Base-by-base conservation (phyloP, 208 protist species). In the Leishmania tarentolae region DNA sequence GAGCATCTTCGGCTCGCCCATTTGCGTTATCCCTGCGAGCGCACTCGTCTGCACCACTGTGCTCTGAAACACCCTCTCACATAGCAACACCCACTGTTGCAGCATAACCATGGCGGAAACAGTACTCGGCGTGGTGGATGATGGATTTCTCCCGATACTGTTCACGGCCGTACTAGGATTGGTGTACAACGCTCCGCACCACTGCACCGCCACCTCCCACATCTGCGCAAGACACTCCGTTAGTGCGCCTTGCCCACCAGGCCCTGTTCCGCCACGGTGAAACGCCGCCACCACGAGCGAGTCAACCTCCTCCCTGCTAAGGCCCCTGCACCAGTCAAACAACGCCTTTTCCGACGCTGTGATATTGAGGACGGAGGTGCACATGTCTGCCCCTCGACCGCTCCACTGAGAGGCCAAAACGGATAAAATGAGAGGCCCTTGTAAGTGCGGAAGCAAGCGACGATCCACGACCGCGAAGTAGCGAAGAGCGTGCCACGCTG, bases 151-250 rank as follows among this genome's bases (percentile, higher is more conserved):
- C 35, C 11, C 50, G 31, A n/a, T n/a, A 35, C 35, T 35, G 50
- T 44, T 50, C 15, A 7, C 35, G n/a, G 21, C 8, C 35, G n/a
- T 44, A 40, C 21, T n/a, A 31, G 74, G 53, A 15, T 6, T 65
- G 35, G 37, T 47, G 78, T 57, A 86, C 2, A 86, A 69, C 66
- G 82, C 70, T 46, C 46, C 17, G 47, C 78, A 82, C 82, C 82
- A 86, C 44, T 72, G 82, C 71, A 82, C 74, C 31, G 77, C 82
- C 3, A 82, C 70, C 21, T 66, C 63, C 77, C 77, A 86, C 82
- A 86, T 82, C 17, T 82, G 78, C 42, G 66, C 72, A 42, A 82
- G 46, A 21, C 37, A 80, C n/a, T 13, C 56, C 37, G 59, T 79
- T n/a, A 79, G 8, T 11, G 46, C 31, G 28, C 61, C 31, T 47